Evolutionary conservation across 345 rosid species (phyloP).

Genomic region (Boechera divaricarpa): DNA sequence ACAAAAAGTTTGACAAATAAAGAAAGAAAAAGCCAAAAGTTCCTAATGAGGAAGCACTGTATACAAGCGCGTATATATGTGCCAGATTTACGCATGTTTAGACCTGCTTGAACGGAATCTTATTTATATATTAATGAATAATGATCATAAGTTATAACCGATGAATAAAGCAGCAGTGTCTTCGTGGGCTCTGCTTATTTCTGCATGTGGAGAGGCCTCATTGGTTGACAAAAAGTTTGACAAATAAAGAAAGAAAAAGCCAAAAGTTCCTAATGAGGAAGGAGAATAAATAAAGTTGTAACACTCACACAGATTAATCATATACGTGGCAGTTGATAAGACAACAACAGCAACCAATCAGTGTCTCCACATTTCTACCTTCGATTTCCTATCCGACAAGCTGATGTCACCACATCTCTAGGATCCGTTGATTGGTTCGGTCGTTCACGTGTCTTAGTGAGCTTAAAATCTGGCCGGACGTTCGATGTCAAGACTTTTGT

Average conservation of each 20-base stretch:
- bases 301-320: conserved; percentile 31
- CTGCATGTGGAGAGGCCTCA: conserved; percentile 34
- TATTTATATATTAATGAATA: no score
- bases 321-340: conserved; percentile 42
- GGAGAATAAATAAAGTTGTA: conserved; percentile 46
- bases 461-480: conserved; percentile 35
- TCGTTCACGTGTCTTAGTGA: conserved; percentile 36
- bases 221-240: conserved; percentile 36
- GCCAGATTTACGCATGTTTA: no score
- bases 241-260: conserved; percentile 29
- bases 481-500: conserved; percentile 23
- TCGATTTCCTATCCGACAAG: conserved; percentile 21
- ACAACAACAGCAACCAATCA: conserved; percentile 36
- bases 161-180: no score
- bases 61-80: no score
- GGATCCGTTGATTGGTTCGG: conserved; percentile 37
- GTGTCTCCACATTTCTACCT: conserved; percentile 18
- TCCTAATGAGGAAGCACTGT: no score
- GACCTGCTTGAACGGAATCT: no score
- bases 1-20: conserved; percentile 19
- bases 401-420: conserved; percentile 16
- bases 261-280: conserved; percentile 26
- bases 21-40: conserved; percentile 35
- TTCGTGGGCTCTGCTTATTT: neutral
- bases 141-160: no score